Evolutionary conservation across 2,329 filamentous ascomycete genomes (phyloP).

Genomic region (Sclerotiophoma versabilis): DNA sequence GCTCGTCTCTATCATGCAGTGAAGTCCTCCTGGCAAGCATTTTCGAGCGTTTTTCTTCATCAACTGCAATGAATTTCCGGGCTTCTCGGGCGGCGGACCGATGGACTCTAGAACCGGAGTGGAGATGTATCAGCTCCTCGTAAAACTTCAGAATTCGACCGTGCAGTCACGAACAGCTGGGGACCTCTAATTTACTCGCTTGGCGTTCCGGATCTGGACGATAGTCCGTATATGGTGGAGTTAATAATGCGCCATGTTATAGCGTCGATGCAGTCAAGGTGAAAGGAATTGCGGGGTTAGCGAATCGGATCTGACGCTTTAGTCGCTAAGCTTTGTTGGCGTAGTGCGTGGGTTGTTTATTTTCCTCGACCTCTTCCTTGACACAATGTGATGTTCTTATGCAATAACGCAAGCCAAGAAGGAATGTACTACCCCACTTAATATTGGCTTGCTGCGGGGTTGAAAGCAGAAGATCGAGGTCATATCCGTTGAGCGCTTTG

Average conservation of each 20-base stretch:
- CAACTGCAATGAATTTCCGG: slow-evolving; percentile 22
- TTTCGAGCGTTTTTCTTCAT: background rate
- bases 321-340: slow-evolving; percentile 21
- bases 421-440: slow-evolving; percentile 20
- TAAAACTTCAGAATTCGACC: background rate
- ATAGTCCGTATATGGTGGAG: slow-evolving; percentile 19
- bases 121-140: slow-evolving; percentile 8
- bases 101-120: slow-evolving; percentile 24
- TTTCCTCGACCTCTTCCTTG: background rate
- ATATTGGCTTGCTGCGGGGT: slow-evolving; percentile 27
- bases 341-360: slow-evolving; percentile 27
- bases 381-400: slow-evolving; percentile 8
- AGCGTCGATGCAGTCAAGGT: slow-evolving; percentile 20
- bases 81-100: slow-evolving; percentile 25
- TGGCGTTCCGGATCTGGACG: slow-evolving; percentile 9
- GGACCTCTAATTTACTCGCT: background rate
- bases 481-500: too few species aligned
- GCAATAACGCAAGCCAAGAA: slow-evolving; percentile 13
- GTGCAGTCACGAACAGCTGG: background rate
- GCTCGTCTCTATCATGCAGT: background rate
- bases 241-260: slow-evolving; percentile 26
- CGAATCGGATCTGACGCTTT: slow-evolving; percentile 18
- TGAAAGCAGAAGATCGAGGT: too few species aligned
- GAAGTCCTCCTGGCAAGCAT: background rate
- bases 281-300: slow-evolving; percentile 23